A percentile compares a stretch with the other conserved stretches of the same genome.
Evolutionary conservation across 192 early-diverging fungal species (phyloP).

Genomic region (Backusella morwellensis): DNA sequence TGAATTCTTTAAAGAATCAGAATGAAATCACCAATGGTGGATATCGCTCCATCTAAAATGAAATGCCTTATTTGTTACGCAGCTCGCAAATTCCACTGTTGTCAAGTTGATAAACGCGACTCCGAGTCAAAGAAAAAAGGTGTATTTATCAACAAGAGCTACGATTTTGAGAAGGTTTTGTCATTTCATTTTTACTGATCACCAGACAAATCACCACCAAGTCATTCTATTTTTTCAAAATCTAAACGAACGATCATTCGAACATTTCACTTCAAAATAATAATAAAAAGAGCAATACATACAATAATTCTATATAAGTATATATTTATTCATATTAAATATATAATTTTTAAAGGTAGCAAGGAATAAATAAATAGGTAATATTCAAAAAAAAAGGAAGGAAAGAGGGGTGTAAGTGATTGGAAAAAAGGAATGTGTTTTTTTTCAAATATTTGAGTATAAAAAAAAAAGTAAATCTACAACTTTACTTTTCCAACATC

Average conservation of each 20-base stretch:
- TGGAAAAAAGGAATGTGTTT: neutral
- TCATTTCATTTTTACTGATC: too few relatives aligned
- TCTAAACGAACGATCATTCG: neutral
- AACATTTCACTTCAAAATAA: neutral
- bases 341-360: neutral
- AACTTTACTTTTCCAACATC: constrained; percentile 25
- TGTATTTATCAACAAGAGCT: too few relatives aligned
- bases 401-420: too few relatives aligned
- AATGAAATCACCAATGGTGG: too few relatives aligned
- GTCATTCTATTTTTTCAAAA: neutral
- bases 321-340: neutral
- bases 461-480: constrained; percentile 1
- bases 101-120: too few relatives aligned
- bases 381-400: neutral
- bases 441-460: neutral
- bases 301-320: neutral
- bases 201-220: too few relatives aligned
- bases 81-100: too few relatives aligned
- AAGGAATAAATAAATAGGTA: neutral
- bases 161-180: too few relatives aligned
- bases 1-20: too few relatives aligned
- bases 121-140: too few relatives aligned
- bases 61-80: too few relatives aligned
- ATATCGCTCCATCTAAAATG: too few relatives aligned
- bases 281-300: neutral